Percentiles rank a stretch among this genome's conserved stretches.
Conservation (phyloP, 2,329 filamentous ascomycete genomes). For the Neofusicoccum sp. region DNA sequence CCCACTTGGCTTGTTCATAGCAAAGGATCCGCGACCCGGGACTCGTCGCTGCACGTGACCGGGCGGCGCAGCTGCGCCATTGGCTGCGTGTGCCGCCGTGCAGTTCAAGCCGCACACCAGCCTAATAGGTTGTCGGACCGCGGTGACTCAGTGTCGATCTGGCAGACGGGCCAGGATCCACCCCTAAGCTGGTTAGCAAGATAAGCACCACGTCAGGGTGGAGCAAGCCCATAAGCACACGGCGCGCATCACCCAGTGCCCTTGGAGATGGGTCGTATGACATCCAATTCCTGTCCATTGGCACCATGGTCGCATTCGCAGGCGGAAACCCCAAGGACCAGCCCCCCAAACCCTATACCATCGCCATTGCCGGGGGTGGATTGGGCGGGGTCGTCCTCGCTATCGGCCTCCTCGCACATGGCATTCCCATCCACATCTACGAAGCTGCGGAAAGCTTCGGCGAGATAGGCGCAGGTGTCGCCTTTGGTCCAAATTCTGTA, state of each 20-base stretch:
- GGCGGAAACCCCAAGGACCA: neutral
- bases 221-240: neutral
- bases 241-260: neutral
- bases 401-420: slow-evolving; percentile 31
- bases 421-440: slow-evolving; percentile 32
- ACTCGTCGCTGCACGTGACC: neutral
- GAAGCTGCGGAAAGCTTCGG: slow-evolving; percentile 31
- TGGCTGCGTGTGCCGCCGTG: neutral
- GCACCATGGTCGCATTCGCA: neutral
- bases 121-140: slow-evolving; percentile 5
- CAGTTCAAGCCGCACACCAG: neutral
- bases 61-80: neutral
- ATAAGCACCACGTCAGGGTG: slow-evolving; percentile 4
- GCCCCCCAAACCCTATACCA: slow-evolving; percentile 24
- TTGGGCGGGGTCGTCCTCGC: slow-evolving; percentile 34
- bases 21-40: neutral
- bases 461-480: slow-evolving; percentile 35
- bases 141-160: neutral
- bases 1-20: neutral
- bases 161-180: neutral
- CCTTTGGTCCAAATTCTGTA: slow-evolving; percentile 32
- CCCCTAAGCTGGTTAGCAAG: neutral
- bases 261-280: neutral
- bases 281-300: neutral
- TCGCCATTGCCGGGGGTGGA: slow-evolving; percentile 36